Conservation (phyloP, 441 rosid species). For the Brassica hybrid region DNA sequence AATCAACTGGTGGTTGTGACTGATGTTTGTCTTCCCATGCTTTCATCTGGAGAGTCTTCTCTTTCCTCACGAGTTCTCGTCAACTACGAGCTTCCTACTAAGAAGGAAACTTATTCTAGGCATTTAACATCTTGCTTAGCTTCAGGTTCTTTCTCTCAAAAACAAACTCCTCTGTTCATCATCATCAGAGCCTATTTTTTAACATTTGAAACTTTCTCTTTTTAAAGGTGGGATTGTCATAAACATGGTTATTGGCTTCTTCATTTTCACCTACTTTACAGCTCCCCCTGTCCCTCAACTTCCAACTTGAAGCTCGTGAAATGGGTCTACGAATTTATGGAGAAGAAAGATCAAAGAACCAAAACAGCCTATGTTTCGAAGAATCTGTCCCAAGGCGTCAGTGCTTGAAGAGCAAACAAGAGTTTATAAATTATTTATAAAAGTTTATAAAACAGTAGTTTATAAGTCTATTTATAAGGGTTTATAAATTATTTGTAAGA, state of each 20-base stretch:
- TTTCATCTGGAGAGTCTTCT: conserved; percentile 68
- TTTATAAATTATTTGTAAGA: too few species aligned
- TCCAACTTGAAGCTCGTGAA: too few species aligned
- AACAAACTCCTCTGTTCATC: conserved; percentile 12
- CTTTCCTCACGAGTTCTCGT: conserved; percentile 71
- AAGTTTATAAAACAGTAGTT: too few species aligned
- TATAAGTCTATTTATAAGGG: too few species aligned
- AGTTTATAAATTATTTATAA: too few species aligned
- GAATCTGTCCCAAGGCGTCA: too few species aligned
- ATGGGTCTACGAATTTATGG: too few species aligned
- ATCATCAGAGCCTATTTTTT: not conserved
- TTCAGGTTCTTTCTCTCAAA: conserved; percentile 55
- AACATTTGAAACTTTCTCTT: conserved; percentile 26
- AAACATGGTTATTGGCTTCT: conserved; percentile 79
- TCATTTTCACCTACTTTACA: too few species aligned
- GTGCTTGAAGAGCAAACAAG: conserved; percentile 47
- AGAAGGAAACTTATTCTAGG: conserved; percentile 83
- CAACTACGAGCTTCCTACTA: conserved; percentile 80
- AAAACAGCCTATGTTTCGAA: too few species aligned
- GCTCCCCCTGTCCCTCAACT: too few species aligned
- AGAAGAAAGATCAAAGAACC: too few species aligned
- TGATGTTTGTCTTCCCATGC: conserved; percentile 80
- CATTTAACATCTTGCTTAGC: conserved; percentile 82
- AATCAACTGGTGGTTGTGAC: conserved; percentile 64
- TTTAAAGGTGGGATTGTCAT: conserved; percentile 83